Percentiles rank a stretch among this genome's conserved stretches.
These are phyloP conservation scores for Clarireedia homoeocarpa DNA, from an alignment of 2,329 filamentous ascomycete genomes.

Conservation along the genomic window DNA sequence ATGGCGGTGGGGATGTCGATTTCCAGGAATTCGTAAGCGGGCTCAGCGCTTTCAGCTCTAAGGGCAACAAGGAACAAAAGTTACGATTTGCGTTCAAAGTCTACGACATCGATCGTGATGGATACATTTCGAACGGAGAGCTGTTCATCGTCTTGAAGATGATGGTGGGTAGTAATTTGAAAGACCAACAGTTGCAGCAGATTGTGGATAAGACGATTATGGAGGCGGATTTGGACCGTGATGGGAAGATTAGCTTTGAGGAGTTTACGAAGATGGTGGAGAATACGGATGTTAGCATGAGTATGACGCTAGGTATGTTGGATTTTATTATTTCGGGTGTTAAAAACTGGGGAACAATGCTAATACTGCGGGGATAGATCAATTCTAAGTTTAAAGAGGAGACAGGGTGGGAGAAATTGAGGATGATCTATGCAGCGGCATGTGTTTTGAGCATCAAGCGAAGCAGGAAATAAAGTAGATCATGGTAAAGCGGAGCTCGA, in stretches of 20 bases:
- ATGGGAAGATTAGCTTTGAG: slow-evolving; percentile 98
- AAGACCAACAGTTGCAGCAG: slow-evolving; percentile 97
- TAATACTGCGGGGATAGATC: slow-evolving; percentile 17
- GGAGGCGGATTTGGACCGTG: slow-evolving; percentile 93
- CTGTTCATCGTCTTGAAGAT: slow-evolving; percentile 99
- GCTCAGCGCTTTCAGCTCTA: slow-evolving; percentile 89
- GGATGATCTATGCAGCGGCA: not conserved
- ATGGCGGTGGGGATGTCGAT: slow-evolving; percentile 94
- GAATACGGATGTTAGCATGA: slow-evolving; percentile 75
- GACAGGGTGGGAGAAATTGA: not conserved
- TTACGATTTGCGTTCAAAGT: slow-evolving; percentile 97
- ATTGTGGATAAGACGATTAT: slow-evolving; percentile 99
- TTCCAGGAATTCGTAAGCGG: slow-evolving; percentile 98
- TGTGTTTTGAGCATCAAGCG: not conserved
- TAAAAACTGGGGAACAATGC: not conserved
- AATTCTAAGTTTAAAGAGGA: slow-evolving; percentile 18
- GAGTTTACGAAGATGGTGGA: slow-evolving; percentile 99
- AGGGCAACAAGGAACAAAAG: slow-evolving; percentile 99
- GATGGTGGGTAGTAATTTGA: slow-evolving; percentile 99
- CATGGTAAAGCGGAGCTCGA: not conserved
- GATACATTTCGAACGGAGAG: slow-evolving; percentile 97
- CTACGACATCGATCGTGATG: slow-evolving; percentile 98
- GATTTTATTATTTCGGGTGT: slow-evolving; percentile 16
- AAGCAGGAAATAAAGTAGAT: not conserved
- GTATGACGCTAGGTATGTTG: slow-evolving; percentile 59